Evolutionary conservation across 768 basidiomycete genomes (phyloP), one percentile per base, ranked within the genome.

Genomic region (Leccinum variicolor): DNA sequence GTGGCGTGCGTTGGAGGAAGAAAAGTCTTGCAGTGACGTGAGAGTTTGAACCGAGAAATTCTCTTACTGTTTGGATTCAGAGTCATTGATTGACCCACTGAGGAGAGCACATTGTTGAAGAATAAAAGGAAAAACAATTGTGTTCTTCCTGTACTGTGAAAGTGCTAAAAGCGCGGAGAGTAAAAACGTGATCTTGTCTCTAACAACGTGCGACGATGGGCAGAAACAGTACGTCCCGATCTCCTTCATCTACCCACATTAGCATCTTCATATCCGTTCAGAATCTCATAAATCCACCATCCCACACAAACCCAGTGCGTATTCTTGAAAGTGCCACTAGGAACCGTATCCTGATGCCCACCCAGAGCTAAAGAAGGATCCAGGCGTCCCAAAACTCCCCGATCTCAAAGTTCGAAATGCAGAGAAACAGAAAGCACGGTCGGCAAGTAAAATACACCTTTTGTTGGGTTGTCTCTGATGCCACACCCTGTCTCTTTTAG

Each of bases 341-440:
- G 57, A 62, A 53, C 62, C 17, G 29, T 51, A 52, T 54, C 43
- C 14, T 53, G 34, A 55, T 28, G 17, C 6, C 15, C 33, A 43
- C 17, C 19, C 5, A 93, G 92, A 89, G 68, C 75, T 93, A 41
- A 93, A 90, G 74, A 94, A 92, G 68, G 94, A 96, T 70, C 89
- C 90, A 34, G 94, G 93, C 17, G 77, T 97, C 2, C 94, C 94
- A 6, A 85, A 89, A 66, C 81, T 96, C 2, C 87, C 90, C 15
- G 79, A 84, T 73, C 75, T 90, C 50, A 91, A 90, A 75, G 74
- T 76, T 31, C 75, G 79, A 57, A 81, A 82, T 74, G 78, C 77
- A 55, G 79, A 76, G 39, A 82, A 79, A 56, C 77, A 79, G 43
- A 78, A 76, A 53, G 73, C 73, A 21, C 76, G 72, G 23, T 66